Base-by-base conservation (phyloP, 352 stramenopile species). In the Phytophthora pisi region DNA sequence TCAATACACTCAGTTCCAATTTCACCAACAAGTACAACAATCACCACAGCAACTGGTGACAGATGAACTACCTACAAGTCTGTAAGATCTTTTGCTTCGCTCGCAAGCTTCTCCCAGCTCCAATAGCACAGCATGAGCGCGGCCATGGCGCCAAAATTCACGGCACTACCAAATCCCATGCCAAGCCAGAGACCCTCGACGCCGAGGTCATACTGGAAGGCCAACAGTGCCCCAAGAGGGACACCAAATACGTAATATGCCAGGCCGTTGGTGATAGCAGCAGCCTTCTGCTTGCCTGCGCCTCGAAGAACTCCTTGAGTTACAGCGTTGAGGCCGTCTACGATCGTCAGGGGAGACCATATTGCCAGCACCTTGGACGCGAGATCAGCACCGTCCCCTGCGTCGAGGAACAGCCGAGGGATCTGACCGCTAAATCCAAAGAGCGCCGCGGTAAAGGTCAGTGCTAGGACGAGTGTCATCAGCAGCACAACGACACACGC, bases 191-290 rank as follows among this genome's bases (percentile, higher is more conserved):
- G 72, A 3, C 80, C 82, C 46, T 79, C 54, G 23, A 91, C 68
- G 23, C 77, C 75, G 5, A 84, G 47, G 10, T 75, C 42, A 24
- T 65, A 51, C 24, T 74, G 43, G 64, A 96, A 82, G 3, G 64
- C 85, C 4, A 93, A 61, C 5, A 86, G 42, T 8, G 79, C 78
- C 0, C 76, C 86, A 0, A 91, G 5, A 0, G 88, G 86, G 28
- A 96, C 69, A 9, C 88, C 86, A 5, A 89, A 74, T 0, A 74
- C 56, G 55, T 93, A 96, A 57, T 90, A 94, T 0, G 81, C 84
- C 20, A 88, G 57, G 8, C 82, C 74, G 52, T 90, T 92, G 11
- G 79, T 70, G 26, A 74, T 59, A 0, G 79, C 80, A 1, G 74
- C 78, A 23, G 83, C 66, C 4, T 71, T 74, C 36, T 95, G 87